A percentile compares a stretch with the other conserved stretches of the same genome.
These are phyloP conservation scores for Ophiostoma pallidulum DNA, from an alignment of 2,329 filamentous ascomycete genomes.

Conservation along the genomic window DNA sequence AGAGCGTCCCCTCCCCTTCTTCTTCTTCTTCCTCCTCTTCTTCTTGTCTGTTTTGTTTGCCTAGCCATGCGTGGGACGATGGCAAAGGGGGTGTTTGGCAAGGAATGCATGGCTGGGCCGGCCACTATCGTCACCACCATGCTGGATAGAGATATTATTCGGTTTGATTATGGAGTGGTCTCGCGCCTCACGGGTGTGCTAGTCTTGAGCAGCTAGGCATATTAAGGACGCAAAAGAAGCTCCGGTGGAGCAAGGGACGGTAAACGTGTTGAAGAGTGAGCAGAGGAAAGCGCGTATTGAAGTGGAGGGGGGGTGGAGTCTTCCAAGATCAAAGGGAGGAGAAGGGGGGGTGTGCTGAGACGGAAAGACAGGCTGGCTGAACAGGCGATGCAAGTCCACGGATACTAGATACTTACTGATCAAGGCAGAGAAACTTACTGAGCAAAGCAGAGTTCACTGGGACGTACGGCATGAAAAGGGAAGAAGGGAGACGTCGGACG, in stretches of 20 bases:
- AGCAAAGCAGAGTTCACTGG: conserved; percentile 5
- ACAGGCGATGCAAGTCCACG: too few species aligned
- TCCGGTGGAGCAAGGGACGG: neutral
- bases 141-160: neutral
- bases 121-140: neutral
- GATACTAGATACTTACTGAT: too few species aligned
- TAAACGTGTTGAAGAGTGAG: conserved; percentile 1
- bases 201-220: neutral
- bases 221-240: neutral
- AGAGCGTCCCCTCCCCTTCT: too few species aligned
- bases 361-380: neutral
- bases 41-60: too few species aligned
- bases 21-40: too few species aligned
- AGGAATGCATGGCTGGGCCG: too few species aligned
- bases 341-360: neutral
- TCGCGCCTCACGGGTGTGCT: neutral
- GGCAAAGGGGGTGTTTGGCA: too few species aligned
- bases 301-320: neutral
- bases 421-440: too few species aligned
- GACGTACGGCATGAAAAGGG: neutral
- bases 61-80: too few species aligned
- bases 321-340: neutral
- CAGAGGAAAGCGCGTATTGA: neutral
- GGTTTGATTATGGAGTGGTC: neutral
- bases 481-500: neutral